Evolutionary conservation across 371 early-diverging fungal genomes (phyloP), one percentile per base, ranked within the genome.

Genomic region (Haplosporangium sp.): DNA sequence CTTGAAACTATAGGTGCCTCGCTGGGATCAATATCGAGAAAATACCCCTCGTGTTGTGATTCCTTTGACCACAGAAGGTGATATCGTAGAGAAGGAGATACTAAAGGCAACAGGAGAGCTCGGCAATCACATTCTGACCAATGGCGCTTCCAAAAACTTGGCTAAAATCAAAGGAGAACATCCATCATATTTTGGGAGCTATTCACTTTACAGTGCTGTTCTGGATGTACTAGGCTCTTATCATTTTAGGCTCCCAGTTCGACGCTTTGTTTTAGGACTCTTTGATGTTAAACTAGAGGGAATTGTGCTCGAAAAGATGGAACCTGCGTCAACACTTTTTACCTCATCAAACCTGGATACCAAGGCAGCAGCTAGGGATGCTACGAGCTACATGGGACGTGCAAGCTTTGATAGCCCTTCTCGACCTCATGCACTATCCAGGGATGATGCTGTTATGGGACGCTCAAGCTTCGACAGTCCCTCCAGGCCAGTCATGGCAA

Each of bases 81-180:
- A 93, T 70, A 65, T 83, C 13, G 82, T 89, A 13, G 91, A 90
- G 69, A 74, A 86, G 55, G 94, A 93, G 71, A 90, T 96, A 38
- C 73, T 96, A 13, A 88, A 88, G 70, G 85, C 90, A 44, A 88
- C 94, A 62, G 94, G 95, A 45, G 94, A 94, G 70, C 86, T 96
- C 83, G 91, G 92, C 63, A 96, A 95, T 72, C 94, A 95, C 68
- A 93, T 96, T 57, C 83, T 95, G n/a, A 92, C 95, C 1, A 93
- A 90, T 69, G 91, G 92, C 13, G 94, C 94, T 1, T 92, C 93
- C 19, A 92, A 91, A 69, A 85, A 85, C 20, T 72, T 96, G 11
- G 87, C 92, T 47, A 92, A 89, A 50, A 64, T 92, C 38, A 87
- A 88, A 20, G 67, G 74, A 0, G 88, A 90, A 38, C 74, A 92